These are phyloP conservation scores for Apiotrichum domesticum DNA, from an alignment of 1,284 basidiomycete genomes.

Conservation along the genomic window DNA sequence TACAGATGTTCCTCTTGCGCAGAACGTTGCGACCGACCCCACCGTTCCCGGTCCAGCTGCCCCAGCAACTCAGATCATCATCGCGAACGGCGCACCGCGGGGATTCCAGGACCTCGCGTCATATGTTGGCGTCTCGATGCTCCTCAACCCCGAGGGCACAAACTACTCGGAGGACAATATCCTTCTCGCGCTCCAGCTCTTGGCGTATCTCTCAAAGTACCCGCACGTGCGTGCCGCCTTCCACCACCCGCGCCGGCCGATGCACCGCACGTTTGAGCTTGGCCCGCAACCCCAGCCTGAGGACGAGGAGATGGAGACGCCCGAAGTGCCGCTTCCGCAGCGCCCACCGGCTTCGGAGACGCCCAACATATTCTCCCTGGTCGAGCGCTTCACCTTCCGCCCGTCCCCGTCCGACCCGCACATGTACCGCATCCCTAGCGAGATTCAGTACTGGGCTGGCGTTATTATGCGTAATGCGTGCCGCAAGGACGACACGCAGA, in stretches of 20 bases:
- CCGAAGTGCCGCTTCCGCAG: slow-evolving; percentile 35
- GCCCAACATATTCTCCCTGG: slow-evolving; percentile 90
- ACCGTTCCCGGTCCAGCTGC: slow-evolving; percentile 6
- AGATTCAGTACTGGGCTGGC: slow-evolving; percentile 98
- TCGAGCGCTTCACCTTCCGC: slow-evolving; percentile 92
- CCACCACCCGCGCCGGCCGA: slow-evolving; percentile 65
- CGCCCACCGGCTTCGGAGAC: slow-evolving; percentile 44
- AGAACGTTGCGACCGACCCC: slow-evolving; percentile 14
- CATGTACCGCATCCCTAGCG: slow-evolving; percentile 68
- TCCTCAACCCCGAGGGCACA: slow-evolving; percentile 47
- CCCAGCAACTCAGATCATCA: slow-evolving; percentile 41
- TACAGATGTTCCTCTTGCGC: slow-evolving; percentile 14
- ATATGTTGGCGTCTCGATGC: slow-evolving; percentile 38
- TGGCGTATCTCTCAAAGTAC: slow-evolving; percentile 96
- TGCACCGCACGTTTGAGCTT: slow-evolving; percentile 46
- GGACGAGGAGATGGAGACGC: slow-evolving; percentile 8
- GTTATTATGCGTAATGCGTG: slow-evolving; percentile 99
- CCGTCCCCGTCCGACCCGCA: slow-evolving; percentile 73
- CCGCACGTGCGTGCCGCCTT: slow-evolving; percentile 96
- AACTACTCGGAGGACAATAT: slow-evolving; percentile 90
- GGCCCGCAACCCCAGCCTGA: slow-evolving; percentile 4
- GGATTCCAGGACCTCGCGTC: slow-evolving; percentile 45
- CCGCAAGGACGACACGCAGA: slow-evolving; percentile 86
- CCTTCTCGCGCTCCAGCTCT: slow-evolving; percentile 78
- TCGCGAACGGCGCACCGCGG: slow-evolving; percentile 45